Conservation (phyloP, 129 eudicot species). For the Chrysanthemum seticuspe region DNA sequence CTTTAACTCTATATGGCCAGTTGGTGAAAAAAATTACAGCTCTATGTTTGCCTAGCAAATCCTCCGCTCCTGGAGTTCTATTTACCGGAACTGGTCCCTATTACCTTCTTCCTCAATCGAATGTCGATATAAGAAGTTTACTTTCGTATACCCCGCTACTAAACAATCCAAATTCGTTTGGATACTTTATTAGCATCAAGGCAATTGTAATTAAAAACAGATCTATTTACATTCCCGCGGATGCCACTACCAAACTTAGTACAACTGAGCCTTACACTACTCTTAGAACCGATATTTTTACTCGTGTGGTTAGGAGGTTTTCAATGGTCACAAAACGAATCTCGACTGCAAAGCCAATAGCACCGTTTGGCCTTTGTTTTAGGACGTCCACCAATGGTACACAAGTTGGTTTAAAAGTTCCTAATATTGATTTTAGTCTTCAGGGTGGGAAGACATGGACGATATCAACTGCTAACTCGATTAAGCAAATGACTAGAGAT, state of each 20-base stretch:
- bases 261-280: constrained; percentile 27
- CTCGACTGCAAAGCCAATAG: not conserved
- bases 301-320: constrained; percentile 11
- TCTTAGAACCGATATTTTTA: constrained; percentile 22
- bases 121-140: constrained; percentile 19
- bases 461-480: constrained; percentile 31
- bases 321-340: constrained; percentile 6
- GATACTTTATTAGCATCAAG: constrained; percentile 16
- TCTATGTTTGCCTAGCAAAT: constrained; percentile 36
- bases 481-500: constrained; percentile 25
- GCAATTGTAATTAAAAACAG: constrained; percentile 11
- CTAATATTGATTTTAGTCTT: constrained; percentile 29
- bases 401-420: constrained; percentile 22
- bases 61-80: constrained; percentile 3
- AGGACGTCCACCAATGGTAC: not conserved
- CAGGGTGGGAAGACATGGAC: constrained; percentile 29
- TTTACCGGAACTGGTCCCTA: constrained; percentile 15
- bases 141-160: constrained; percentile 27
- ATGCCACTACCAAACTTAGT: constrained; percentile 17
- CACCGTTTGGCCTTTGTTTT: constrained; percentile 14
- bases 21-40: constrained; percentile 13
- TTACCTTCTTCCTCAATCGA: constrained; percentile 16
- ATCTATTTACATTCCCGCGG: constrained; percentile 10
- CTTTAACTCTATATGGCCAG: not conserved
- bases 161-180: constrained; percentile 11